Evolutionary conservation across 352 stramenopile species (phyloP), one percentile per base, ranked within the genome.

Genomic region (Phytopythium oedochilum): DNA sequence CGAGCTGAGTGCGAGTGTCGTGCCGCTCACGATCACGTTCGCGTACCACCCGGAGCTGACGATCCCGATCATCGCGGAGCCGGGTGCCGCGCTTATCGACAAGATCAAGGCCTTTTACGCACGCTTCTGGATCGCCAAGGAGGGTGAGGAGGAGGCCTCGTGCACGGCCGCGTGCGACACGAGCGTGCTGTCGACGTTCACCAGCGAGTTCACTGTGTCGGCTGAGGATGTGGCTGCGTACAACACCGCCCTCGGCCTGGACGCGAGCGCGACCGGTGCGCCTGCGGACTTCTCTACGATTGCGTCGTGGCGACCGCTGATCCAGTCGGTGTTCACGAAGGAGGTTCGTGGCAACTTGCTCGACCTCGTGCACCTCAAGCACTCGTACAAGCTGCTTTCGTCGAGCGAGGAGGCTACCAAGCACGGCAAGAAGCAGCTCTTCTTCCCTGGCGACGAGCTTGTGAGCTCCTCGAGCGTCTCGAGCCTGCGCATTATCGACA

Each of bases 281-380:
- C 83, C 85, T 1, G 68, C 74, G 5, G 87, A 95, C 38, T 94
- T 94, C 46, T 77, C 73, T 28, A 93, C 82, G 10, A 83, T 95
- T 47, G 82, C 78, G 15, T 80, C 69, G 50, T 96, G 87, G 83
- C 81, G 84, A 42, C 70, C 83, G 32, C 59, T 96, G 23, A 94
- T 94, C 44, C 74, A 88, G 66, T 86, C 83, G 9, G 71, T 96
- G 25, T 92, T 95, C 59, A 78, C 86, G 14, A 83, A 84, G 52
- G 78, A 95, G 45, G 80, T 94, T 34, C 70, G 83, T 44, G 83
- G 82, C 35, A 93, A 94, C 60, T 40, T 96, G 56, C 65, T 96
- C 3, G 66, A 89, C 45, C 52, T 96, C 5, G 83, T 96, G 39
- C 85, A 96, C 60, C 46, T 94, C 10, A 91, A 84, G 53, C 83